Base-by-base conservation (phyloP, 495 filamentous ascomycete species). In the Trichoderma erinaceum region DNA sequence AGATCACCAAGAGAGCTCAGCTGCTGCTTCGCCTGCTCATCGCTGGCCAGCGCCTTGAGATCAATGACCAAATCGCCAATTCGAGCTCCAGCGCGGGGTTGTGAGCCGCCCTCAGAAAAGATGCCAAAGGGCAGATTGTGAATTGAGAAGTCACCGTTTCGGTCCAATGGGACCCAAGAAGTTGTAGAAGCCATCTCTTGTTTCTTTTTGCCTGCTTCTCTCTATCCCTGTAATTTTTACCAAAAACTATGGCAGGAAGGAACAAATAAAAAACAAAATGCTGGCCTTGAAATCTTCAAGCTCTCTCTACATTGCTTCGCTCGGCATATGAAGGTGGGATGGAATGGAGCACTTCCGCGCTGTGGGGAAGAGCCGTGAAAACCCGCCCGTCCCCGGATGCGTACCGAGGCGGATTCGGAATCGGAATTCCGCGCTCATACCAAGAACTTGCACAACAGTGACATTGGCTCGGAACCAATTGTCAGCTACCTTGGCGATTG, bases 91-190 rank as follows among this genome's bases (percentile, higher is more conserved):
- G 86, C 83, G 35, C 87, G 89, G 4, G 84, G 88, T 43, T 79
- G 76, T 3, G 81, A 75, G 69, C 84, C 77, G 18, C 77, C 73
- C 2, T 81, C 69, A 66, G 80, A 85, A 74, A 97, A 90, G 76
- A 97, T 92, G 70, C 94, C 94, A 76, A 98, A 96, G 18, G 94
- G 94, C 69, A 98, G 89, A 77, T 98, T 97, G 71, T 87, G 83
- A 63, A 98, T 80, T 16, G 93, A 95, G 79, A 98, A 98, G 68
- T 61, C 56, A 25, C 56, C 56, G 10, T 61, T 61, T n/a, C 23
- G 21, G 56, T 61, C 56, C 23, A 61, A 13, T n/a, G 56, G 56
- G 56, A 61, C 56, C 56, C 56, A 61, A 61, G 56, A 61, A 27
- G 56, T 32, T 32, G 10, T 12, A 21, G 56, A 32, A 61, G 56